Conservation (phyloP, 1,284 basidiomycete genomes). For the Mycena sp. region DNA sequence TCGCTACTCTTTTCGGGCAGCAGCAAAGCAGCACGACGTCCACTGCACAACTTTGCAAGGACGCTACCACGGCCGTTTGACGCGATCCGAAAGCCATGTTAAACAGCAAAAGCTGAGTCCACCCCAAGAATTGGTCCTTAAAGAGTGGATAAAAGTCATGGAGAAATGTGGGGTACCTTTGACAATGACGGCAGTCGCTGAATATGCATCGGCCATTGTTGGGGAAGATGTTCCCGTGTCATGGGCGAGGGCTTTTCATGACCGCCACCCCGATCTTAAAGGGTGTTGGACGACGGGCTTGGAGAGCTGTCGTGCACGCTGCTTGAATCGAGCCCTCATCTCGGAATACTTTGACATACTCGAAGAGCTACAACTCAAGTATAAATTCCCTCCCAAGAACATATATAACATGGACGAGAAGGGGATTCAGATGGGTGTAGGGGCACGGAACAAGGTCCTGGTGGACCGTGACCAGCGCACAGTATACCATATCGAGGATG, state of each 20-base stretch:
- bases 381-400: not conserved
- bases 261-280: constrained; percentile 29
- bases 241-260: constrained; percentile 30
- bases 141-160: constrained; percentile 35
- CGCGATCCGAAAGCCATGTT: constrained; percentile 21
- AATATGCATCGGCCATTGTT: constrained; percentile 32
- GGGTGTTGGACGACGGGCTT: constrained; percentile 34
- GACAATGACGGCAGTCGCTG: constrained; percentile 19
- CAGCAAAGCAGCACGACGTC: not conserved
- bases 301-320: constrained; percentile 40
- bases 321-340: not conserved
- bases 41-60: too few relatives aligned
- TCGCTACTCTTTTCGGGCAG: not conserved
- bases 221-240: constrained; percentile 30
- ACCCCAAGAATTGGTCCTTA: constrained; percentile 36
- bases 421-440: not conserved
- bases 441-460: not conserved
- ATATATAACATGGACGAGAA: not conserved
- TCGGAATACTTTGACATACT: not conserved
- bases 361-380: not conserved
- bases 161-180: constrained; percentile 27
- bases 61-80: too few relatives aligned
- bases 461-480: not conserved
- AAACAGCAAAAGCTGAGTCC: constrained; percentile 29
- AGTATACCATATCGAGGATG: not conserved